Conservation (phyloP, 2,329 filamentous ascomycete species). For the Xylaria sp. region DNA sequence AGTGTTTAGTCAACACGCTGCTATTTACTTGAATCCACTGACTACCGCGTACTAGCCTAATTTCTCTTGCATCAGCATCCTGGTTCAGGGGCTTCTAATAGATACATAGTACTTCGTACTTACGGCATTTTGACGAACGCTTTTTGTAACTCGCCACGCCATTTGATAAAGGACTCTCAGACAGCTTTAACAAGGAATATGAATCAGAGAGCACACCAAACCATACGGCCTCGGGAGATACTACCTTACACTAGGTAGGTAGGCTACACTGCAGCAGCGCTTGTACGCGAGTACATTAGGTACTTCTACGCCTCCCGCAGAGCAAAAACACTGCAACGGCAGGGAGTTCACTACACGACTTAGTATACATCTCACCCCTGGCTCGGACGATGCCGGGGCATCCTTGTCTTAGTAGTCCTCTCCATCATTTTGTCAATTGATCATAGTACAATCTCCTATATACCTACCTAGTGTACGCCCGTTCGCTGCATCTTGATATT, state of each 20-base stretch:
- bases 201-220: neutral
- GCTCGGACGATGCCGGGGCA: conserved; percentile 1
- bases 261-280: neutral
- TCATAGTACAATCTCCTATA: neutral
- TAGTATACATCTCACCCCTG: neutral
- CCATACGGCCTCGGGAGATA: neutral
- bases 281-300: neutral
- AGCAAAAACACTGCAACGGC: conserved; percentile 4
- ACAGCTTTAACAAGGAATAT: neutral
- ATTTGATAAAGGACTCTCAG: conserved; percentile 11
- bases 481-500: conserved; percentile 5
- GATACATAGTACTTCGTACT: neutral
- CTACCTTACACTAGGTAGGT: neutral
- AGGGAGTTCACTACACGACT: neutral
- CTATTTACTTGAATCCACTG: conserved; percentile 1
- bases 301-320: neutral
- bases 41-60: conserved; percentile 16
- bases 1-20: neutral
- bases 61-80: neutral
- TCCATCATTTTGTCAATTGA: neutral
- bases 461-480: neutral
- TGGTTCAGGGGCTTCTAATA: conserved; percentile 30
- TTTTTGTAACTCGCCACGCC: conserved; percentile 23
- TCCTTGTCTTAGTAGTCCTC: neutral
- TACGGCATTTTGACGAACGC: conserved; percentile 20